Evolutionary conservation across 208 protist genomes (phyloP).

Genomic region (Leishmania turanica): DNA sequence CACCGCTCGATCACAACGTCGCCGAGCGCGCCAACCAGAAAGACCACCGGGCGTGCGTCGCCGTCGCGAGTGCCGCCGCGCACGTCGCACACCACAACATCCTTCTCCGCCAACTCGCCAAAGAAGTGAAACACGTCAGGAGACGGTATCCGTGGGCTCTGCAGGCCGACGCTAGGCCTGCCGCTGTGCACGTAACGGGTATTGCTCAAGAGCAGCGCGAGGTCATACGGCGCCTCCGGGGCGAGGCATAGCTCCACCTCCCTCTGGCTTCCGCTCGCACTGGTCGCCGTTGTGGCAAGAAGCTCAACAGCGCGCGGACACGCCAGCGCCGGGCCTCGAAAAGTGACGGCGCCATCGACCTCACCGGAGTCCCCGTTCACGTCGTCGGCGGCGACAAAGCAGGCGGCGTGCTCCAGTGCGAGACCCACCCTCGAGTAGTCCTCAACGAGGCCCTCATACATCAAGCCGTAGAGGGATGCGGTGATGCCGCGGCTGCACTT

Average conservation of each 20-base stretch:
- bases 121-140: conserved; percentile 41
- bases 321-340: not conserved
- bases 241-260: conserved; percentile 29
- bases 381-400: not conserved
- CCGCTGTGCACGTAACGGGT: conserved; percentile 63
- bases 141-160: not conserved
- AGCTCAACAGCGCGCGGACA: conserved; percentile 7
- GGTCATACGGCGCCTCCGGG: conserved; percentile 68
- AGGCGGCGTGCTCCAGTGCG: conserved; percentile 44
- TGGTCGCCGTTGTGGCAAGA: conserved; percentile 5
- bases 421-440: conserved; percentile 63
- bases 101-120: conserved; percentile 56
- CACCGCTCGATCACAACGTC: conserved; percentile 71
- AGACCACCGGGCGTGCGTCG: conserved; percentile 50
- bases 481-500: conserved; percentile 14
- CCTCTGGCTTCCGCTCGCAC: conserved; percentile 11
- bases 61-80: conserved; percentile 31
- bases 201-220: conserved; percentile 49
- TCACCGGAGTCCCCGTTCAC: not conserved
- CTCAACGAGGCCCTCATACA: conserved; percentile 63
- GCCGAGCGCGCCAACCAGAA: conserved; percentile 68
- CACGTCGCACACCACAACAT: conserved; percentile 58
- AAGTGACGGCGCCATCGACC: not conserved
- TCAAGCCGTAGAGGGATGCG: conserved; percentile 40
- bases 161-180: conserved; percentile 17